A percentile compares a stretch with the other conserved stretches of the same genome.
Evolutionary conservation across 1,284 basidiomycete genomes (phyloP).

Genomic region (Austroboletus niveus): DNA sequence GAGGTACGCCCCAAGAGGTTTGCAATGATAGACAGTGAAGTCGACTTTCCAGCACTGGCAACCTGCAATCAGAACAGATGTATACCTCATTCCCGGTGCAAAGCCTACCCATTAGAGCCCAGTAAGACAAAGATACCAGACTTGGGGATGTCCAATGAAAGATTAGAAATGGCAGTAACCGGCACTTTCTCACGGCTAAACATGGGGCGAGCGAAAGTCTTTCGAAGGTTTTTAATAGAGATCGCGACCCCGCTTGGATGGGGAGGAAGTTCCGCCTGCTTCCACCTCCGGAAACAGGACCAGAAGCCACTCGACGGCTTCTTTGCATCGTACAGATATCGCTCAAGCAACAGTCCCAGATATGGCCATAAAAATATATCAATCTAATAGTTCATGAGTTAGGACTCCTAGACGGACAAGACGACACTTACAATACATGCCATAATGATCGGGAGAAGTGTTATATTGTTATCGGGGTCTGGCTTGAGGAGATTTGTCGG

Average conservation of each 20-base stretch:
- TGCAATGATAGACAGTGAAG: constrained; percentile 64
- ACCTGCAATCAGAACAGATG: constrained; percentile 5
- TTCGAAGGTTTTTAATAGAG: constrained; percentile 57
- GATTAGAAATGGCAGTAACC: constrained; percentile 61
- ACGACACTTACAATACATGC: constrained; percentile 54
- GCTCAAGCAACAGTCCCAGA: constrained; percentile 59
- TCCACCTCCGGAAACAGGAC: constrained; percentile 26
- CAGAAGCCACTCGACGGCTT: constrained; percentile 36
- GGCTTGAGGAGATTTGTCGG: constrained; percentile 50
- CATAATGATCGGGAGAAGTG: constrained; percentile 60
- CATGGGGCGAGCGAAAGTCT: constrained; percentile 50
- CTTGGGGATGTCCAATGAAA: constrained; percentile 65
- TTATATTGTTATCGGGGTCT: constrained; percentile 59
- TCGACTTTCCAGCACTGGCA: constrained; percentile 76
- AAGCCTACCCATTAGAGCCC: constrained; percentile 65
- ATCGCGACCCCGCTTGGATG: constrained; percentile 51
- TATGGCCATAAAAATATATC: constrained; percentile 71
- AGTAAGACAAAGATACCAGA: constrained; percentile 73
- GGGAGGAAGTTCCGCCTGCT: constrained; percentile 14
- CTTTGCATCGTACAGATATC: constrained; percentile 58
- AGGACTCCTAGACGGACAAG: not conserved
- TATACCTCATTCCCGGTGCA: not conserved
- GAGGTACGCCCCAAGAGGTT: constrained; percentile 57
- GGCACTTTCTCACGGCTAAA: constrained; percentile 38
- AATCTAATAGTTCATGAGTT: constrained; percentile 41